Percentiles rank a stretch among this genome's conserved stretches.
Conservation (phyloP, 2,329 filamentous ascomycete genomes). For the Nothophaeocryptopus gaeumannii region DNA sequence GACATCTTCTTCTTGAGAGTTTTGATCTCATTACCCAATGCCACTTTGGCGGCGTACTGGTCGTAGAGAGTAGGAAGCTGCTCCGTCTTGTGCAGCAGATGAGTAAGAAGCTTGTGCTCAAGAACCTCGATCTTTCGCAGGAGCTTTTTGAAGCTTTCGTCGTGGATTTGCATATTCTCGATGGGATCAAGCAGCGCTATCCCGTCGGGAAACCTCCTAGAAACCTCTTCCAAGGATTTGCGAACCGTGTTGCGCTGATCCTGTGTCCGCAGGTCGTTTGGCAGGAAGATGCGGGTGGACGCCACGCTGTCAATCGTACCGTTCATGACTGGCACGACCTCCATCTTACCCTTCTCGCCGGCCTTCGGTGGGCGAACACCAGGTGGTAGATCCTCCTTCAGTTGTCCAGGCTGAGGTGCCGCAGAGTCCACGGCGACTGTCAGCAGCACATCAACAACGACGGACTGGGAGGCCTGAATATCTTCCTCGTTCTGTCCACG, state of each 20-base stretch:
- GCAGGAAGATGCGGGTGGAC: constrained; percentile 78
- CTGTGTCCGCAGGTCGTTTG: constrained; percentile 67
- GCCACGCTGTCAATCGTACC: constrained; percentile 82
- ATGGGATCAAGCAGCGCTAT: constrained; percentile 86
- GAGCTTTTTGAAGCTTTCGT: constrained; percentile 90
- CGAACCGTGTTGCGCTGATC: constrained; percentile 68
- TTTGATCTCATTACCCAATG: constrained; percentile 75
- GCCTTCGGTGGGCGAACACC: constrained; percentile 59
- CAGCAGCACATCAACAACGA: constrained; percentile 79
- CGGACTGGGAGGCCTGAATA: constrained; percentile 70
- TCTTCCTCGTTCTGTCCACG: constrained; percentile 67
- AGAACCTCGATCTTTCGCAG: constrained; percentile 93
- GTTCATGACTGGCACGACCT: constrained; percentile 81
- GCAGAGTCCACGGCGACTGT: constrained; percentile 59
- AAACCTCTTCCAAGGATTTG: constrained; percentile 71
- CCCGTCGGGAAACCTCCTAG: constrained; percentile 87
- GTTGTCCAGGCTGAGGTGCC: constrained; percentile 26
- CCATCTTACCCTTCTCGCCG: constrained; percentile 67
- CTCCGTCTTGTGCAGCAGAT: constrained; percentile 87
- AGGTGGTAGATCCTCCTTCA: constrained; percentile 57
- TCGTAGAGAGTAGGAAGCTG: constrained; percentile 80
- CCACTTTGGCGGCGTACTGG: constrained; percentile 79
- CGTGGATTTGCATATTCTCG: constrained; percentile 91
- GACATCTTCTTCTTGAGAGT: constrained; percentile 81
- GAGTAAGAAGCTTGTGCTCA: constrained; percentile 82